Conservation (phyloP, 768 basidiomycete genomes). For the Rhodotorula babjevae region DNA sequence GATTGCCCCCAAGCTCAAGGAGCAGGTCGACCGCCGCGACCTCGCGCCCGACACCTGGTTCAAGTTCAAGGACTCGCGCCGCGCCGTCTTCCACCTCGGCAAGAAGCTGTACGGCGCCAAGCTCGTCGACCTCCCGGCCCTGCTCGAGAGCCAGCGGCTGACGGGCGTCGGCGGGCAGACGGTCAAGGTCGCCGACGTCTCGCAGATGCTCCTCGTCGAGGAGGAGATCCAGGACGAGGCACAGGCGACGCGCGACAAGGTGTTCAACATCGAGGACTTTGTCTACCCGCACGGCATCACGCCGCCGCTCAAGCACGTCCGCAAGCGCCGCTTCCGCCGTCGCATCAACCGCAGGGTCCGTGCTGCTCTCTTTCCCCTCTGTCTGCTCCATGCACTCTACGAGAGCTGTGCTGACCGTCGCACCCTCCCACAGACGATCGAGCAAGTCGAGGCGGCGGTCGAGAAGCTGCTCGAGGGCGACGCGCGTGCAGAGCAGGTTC, state of each 20-base stretch:
- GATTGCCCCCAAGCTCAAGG: constrained; percentile 54
- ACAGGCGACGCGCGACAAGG: constrained; percentile 56
- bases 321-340: constrained; percentile 88
- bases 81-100: constrained; percentile 83
- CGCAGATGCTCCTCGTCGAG: constrained; percentile 90
- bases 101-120: constrained; percentile 78
- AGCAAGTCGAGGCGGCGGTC: constrained; percentile 89
- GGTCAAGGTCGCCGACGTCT: constrained; percentile 98
- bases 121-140: constrained; percentile 89
- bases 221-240: constrained; percentile 60
- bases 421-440: constrained; percentile 64
- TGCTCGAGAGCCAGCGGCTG: constrained; percentile 92
- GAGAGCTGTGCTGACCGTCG: not conserved
- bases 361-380: constrained; percentile 16
- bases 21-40: constrained; percentile 75
- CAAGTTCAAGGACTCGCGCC: constrained; percentile 93
- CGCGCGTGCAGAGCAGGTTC: constrained; percentile 65
- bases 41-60: constrained; percentile 85
- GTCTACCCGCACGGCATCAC: constrained; percentile 96
- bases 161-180: constrained; percentile 84
- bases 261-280: constrained; percentile 87
- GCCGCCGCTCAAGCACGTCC: constrained; percentile 80
- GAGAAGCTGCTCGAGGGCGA: constrained; percentile 80
- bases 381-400: no score
- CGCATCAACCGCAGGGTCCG: constrained; percentile 73